Evolutionary conservation across 768 basidiomycete species (phyloP), one percentile per base, ranked within the genome.

Genomic region (Favolaschia claudopus): DNA sequence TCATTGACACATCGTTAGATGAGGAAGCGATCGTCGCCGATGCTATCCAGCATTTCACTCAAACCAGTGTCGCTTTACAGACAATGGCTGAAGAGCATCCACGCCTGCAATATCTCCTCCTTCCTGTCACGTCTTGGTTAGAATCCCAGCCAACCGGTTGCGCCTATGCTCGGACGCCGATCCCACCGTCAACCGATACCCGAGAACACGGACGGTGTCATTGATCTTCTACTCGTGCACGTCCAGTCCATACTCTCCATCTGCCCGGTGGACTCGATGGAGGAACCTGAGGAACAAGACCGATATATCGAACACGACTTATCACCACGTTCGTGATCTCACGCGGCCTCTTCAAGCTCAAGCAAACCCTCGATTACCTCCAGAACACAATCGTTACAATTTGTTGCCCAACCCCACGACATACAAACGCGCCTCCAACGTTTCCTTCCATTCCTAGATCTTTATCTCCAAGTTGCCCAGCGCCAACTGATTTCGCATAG

Each of bases 371-470:
- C 28, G 69, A 77, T 2, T 76, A 74, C 5, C 57, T 92, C 24
- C 66, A 79, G 27, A 58, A 59, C 28, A 67, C 80, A 6, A 64
- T 89, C 25, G 46, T 67, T n/a, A 10, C 64, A 67, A 19, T 70
- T 89, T n/a, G 70, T 79, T 3, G 68, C 70, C 6, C 62, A 72
- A 27, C 61, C 72, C 1, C 64, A 70, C 5, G 68, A 72, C 19
- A 64, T 84, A 13, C 69, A 72, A 39, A 65, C 57, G 27, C 69
- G 69, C 44, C 60, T 87, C 39, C 75, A 73, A 67, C 76, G 83
- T 62, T 60, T 88, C n/a, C 63, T 89, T 9, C 94, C 96, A 1
- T 97, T 97, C 84, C 70, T 96, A 22, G 74, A 85, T 3, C 73
- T 75, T 22, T 95, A 93, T 71, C 64, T 83, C 9, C 66, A 76